Evolutionary conservation across 2,329 filamentous ascomycete species (phyloP).

Genomic region (Trichoderma simmonsii): DNA sequence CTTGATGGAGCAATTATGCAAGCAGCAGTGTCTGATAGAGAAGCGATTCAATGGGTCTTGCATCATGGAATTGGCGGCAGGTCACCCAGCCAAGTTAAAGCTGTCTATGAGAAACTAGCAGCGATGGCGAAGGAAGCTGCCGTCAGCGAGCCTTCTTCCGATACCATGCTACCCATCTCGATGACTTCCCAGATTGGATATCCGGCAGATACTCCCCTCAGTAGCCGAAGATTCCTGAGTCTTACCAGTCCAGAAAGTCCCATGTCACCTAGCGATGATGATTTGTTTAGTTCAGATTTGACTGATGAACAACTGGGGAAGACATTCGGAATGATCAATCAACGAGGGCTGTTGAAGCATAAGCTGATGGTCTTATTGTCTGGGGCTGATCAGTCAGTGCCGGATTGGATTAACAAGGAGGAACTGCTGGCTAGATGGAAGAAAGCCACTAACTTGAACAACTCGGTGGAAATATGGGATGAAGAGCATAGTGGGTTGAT

Average conservation of each 20-base stretch:
- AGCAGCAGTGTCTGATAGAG: slow-evolving; percentile 60
- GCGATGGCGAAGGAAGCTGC: slow-evolving; percentile 32
- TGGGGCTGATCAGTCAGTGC: slow-evolving; percentile 43
- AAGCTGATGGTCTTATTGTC: slow-evolving; percentile 44
- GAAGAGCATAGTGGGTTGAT: slow-evolving; percentile 45
- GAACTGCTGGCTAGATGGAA: slow-evolving; percentile 42
- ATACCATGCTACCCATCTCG: slow-evolving; percentile 33
- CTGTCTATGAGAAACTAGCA: slow-evolving; percentile 38
- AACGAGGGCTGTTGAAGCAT: slow-evolving; percentile 35
- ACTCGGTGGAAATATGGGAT: slow-evolving; percentile 42
- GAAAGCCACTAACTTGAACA: slow-evolving; percentile 36
- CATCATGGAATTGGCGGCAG: slow-evolving; percentile 29
- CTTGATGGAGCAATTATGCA: slow-evolving; percentile 62
- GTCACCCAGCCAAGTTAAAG: slow-evolving; percentile 28
- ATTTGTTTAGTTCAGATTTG: slow-evolving; percentile 64
- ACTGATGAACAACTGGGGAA: slow-evolving; percentile 43
- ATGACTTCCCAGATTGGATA: slow-evolving; percentile 31
- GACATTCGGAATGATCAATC: slow-evolving; percentile 53
- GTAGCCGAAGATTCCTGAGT: slow-evolving; percentile 36
- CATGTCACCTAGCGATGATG: slow-evolving; percentile 53
- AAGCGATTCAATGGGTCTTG: slow-evolving; percentile 45
- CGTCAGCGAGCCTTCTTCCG: slow-evolving; percentile 23
- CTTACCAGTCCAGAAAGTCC: slow-evolving; percentile 49
- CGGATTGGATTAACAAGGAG: slow-evolving; percentile 43
- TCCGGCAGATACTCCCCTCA: slow-evolving; percentile 29